Conservation (phyloP, 179 eudicot genomes). For the Actinidia polygama region DNA sequence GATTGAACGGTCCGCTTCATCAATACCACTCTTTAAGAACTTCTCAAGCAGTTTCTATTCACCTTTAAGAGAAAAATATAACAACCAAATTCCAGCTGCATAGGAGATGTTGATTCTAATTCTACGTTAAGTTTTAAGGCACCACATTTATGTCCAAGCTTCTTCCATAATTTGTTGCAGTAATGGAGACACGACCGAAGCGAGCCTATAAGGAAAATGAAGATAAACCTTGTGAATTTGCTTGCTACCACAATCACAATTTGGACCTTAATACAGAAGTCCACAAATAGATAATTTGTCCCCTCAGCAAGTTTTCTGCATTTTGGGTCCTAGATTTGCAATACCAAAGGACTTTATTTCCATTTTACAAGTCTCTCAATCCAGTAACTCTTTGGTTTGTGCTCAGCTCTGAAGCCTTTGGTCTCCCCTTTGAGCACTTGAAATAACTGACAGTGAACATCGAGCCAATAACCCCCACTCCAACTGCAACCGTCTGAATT, state of each 20-base stretch:
- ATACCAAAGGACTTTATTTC: not conserved
- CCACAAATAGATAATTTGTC: not conserved
- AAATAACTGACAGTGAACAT: slow-evolving; percentile 20
- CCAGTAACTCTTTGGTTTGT: slow-evolving; percentile 35
- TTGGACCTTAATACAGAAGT: slow-evolving; percentile 26
- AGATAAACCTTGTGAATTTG: slow-evolving; percentile 5
- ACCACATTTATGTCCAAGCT: not conserved
- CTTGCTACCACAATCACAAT: too few species aligned
- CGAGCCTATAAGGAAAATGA: not conserved
- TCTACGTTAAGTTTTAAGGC: not conserved
- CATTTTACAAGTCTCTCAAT: slow-evolving; percentile 20
- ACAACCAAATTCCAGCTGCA: slow-evolving; percentile 24
- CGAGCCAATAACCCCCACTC: slow-evolving; percentile 27
- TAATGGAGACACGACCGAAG: not conserved
- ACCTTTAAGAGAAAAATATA: slow-evolving; percentile 40
- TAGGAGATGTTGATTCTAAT: not conserved
- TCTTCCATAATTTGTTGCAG: not conserved
- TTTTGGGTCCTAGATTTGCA: too few species aligned
- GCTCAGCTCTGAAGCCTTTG: not conserved
- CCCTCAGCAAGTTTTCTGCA: not conserved
- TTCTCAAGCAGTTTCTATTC: slow-evolving; percentile 24
- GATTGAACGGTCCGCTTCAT: slow-evolving; percentile 14
- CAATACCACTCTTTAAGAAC: slow-evolving; percentile 4
- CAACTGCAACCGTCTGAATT: too few species aligned
- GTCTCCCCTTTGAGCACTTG: not conserved